Percentiles rank a stretch among this genome's conserved stretches.
These are phyloP conservation scores for Brassica hybrid DNA, from an alignment of 441 rosid species.

Conservation along the genomic window DNA sequence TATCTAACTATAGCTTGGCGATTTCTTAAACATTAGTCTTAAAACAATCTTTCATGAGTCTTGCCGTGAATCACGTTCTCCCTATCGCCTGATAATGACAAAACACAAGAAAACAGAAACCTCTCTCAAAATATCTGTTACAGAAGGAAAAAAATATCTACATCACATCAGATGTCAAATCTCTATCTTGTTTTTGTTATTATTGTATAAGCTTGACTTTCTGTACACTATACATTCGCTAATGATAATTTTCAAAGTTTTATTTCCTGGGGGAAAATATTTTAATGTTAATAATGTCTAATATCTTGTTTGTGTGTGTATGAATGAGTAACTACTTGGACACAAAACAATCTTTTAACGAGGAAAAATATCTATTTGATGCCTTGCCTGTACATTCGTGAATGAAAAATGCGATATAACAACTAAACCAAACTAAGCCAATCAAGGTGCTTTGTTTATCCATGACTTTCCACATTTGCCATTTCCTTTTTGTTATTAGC, in stretches of 20 bases:
- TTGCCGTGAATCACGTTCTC: constrained; percentile 5
- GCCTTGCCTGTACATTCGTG: constrained; percentile 14
- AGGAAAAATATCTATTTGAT: not conserved
- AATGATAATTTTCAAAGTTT: not conserved
- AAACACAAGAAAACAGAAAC: not conserved
- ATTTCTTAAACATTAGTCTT: not conserved
- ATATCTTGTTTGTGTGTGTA: not conserved
- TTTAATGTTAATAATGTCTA: not conserved
- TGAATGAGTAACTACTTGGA: not conserved
- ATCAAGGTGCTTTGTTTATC: not conserved
- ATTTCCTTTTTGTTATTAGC: constrained; percentile 15
- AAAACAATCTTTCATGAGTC: not conserved
- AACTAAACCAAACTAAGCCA: constrained; percentile 9
- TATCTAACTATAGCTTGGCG: not conserved
- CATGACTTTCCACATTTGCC: constrained; percentile 20
- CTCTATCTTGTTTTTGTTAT: not conserved
- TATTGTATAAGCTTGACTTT: not conserved
- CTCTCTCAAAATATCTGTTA: not conserved
- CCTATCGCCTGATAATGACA: constrained; percentile 3
- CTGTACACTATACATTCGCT: not conserved
- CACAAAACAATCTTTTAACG: not conserved
- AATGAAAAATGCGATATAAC: not conserved
- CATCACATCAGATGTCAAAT: constrained; percentile 12
- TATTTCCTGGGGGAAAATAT: not conserved
- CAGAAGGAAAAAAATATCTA: not conserved